These are phyloP conservation scores for Penicillium sp. DNA, from an alignment of 2,329 filamentous ascomycete genomes.

Conservation along the genomic window DNA sequence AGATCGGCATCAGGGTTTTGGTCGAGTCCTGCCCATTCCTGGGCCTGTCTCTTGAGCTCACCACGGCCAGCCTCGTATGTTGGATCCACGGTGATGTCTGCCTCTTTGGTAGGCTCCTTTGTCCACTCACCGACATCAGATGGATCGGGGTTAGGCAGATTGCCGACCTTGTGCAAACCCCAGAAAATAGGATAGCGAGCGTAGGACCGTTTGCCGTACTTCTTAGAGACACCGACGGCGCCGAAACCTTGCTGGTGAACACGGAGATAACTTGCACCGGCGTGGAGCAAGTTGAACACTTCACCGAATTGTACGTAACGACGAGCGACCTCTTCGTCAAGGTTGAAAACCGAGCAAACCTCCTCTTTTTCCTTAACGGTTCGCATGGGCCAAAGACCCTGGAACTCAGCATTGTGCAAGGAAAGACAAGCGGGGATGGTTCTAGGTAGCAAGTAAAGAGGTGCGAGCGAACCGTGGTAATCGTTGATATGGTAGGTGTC, in stretches of 20 bases:
- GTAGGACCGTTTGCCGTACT: slow-evolving; percentile 68
- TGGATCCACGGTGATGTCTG: slow-evolving; percentile 54
- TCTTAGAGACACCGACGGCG: slow-evolving; percentile 67
- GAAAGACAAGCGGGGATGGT: slow-evolving; percentile 63
- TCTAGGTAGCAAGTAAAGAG: slow-evolving; percentile 63
- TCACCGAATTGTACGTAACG: slow-evolving; percentile 68
- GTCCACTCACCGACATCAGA: slow-evolving; percentile 63
- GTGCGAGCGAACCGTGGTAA: slow-evolving; percentile 64
- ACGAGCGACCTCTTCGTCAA: slow-evolving; percentile 57
- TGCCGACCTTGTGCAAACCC: slow-evolving; percentile 62
- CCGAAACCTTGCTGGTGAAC: slow-evolving; percentile 67
- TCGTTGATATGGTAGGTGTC: slow-evolving; percentile 67
- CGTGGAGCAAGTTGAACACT: slow-evolving; percentile 67
- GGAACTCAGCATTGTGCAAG: slow-evolving; percentile 70
- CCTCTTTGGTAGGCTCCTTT: slow-evolving; percentile 52
- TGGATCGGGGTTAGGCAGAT: slow-evolving; percentile 65
- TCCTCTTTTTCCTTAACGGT: slow-evolving; percentile 61
- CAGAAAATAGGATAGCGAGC: slow-evolving; percentile 70
- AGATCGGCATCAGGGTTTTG: slow-evolving; percentile 63
- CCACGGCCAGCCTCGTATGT: slow-evolving; percentile 56
- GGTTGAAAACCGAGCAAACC: slow-evolving; percentile 64
- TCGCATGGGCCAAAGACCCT: slow-evolving; percentile 68
- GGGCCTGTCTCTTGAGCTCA: slow-evolving; percentile 60
- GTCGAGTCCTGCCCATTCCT: slow-evolving; percentile 66
- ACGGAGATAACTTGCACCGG: slow-evolving; percentile 65